These are phyloP conservation scores for Aspergillus avenaceus DNA, from an alignment of 495 filamentous ascomycete genomes.

Conservation along the genomic window DNA sequence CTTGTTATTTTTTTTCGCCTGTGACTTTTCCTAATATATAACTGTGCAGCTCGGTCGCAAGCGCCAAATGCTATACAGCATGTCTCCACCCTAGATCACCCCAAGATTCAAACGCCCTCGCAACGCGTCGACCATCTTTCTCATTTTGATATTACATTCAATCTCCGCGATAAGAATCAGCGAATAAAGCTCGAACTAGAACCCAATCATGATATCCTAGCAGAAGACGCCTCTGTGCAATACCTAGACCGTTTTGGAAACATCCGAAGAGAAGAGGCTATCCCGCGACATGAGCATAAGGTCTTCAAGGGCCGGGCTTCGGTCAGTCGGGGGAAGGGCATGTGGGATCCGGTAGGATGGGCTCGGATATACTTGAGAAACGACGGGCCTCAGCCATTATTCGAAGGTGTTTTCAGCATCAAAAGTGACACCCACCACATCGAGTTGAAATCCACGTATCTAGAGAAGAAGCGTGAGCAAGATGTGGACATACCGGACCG, in stretches of 20 bases:
- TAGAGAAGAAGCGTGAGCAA: constrained; percentile 63
- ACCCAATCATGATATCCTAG: constrained; percentile 88
- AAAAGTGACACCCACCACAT: constrained; percentile 82
- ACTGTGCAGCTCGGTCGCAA: constrained; percentile 59
- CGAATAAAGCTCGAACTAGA: constrained; percentile 76
- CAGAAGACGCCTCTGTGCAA: constrained; percentile 67
- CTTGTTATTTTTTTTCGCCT: neutral
- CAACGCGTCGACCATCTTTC: constrained; percentile 74
- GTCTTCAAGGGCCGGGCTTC: constrained; percentile 81
- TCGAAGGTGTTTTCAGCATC: constrained; percentile 87
- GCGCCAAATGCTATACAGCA: constrained; percentile 72
- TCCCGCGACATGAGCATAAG: constrained; percentile 68
- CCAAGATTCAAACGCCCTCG: constrained; percentile 72
- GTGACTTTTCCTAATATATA: constrained; percentile 3
- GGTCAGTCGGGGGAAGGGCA: constrained; percentile 55
- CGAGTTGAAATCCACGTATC: constrained; percentile 70
- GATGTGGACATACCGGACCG: constrained; percentile 64
- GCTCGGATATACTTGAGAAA: constrained; percentile 70
- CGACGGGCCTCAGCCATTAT: constrained; percentile 76
- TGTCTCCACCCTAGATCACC: constrained; percentile 68
- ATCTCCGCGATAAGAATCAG: constrained; percentile 61
- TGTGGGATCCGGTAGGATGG: constrained; percentile 83
- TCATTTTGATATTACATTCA: constrained; percentile 78
- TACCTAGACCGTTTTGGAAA: constrained; percentile 69
- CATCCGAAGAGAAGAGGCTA: constrained; percentile 53